Conservation (phyloP, 2,329 filamentous ascomycete genomes). For the Hortaea sp. region DNA sequence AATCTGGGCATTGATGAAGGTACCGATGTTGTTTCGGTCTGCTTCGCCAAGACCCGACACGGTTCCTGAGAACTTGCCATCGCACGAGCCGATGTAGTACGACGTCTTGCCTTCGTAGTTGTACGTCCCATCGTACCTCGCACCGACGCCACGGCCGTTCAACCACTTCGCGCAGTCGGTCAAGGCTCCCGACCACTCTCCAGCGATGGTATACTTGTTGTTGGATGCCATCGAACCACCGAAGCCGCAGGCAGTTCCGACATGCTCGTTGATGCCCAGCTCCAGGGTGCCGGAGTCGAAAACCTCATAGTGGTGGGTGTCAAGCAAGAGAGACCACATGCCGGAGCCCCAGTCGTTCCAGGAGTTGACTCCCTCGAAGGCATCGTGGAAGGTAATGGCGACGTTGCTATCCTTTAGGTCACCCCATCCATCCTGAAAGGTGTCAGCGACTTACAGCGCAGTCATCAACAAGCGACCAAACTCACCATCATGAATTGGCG, state of each 20-base stretch:
- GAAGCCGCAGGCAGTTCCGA: constrained; percentile 34
- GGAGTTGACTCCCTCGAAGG: constrained; percentile 33
- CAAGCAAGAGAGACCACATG: constrained; percentile 35
- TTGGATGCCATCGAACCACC: constrained; percentile 36
- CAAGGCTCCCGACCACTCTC: constrained; percentile 33
- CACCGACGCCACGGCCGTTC: constrained; percentile 38
- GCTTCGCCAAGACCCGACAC: constrained; percentile 31
- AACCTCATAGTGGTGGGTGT: constrained; percentile 40
- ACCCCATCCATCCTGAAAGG: constrained; percentile 33
- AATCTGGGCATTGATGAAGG: constrained; percentile 39
- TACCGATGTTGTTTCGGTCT: constrained; percentile 34
- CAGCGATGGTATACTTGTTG: constrained; percentile 38
- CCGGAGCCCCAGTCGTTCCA: constrained; percentile 37
- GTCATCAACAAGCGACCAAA: constrained; percentile 6
- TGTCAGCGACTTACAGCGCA: background rate
- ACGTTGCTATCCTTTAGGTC: constrained; percentile 33
- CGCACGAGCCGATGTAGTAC: constrained; percentile 32
- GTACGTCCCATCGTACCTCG: constrained; percentile 36
- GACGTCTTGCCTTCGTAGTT: constrained; percentile 23
- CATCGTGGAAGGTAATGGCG: constrained; percentile 38
- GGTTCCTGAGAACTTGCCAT: constrained; percentile 34
- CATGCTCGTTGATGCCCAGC: constrained; percentile 29
- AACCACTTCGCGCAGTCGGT: constrained; percentile 41
- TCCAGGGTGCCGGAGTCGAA: constrained; percentile 30
- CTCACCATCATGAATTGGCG: constrained; percentile 34